These are phyloP conservation scores for Ceriops tagal DNA, from an alignment of 345 rosid genomes.

Conservation along the genomic window DNA sequence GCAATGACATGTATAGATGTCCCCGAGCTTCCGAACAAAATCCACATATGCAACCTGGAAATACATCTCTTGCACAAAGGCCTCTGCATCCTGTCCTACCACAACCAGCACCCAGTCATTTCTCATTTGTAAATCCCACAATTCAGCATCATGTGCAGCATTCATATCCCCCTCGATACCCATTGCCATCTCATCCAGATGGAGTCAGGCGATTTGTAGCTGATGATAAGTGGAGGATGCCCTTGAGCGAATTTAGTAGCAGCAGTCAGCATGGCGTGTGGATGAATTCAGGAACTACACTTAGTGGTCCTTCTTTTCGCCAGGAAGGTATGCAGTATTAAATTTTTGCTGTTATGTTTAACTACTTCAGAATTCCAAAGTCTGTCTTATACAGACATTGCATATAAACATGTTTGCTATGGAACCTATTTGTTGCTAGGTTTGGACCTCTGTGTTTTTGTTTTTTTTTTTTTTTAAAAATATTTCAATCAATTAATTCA, in stretches of 20 bases:
- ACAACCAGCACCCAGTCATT: constrained; percentile 58
- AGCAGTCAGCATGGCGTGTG: constrained; percentile 62
- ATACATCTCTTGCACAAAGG: constrained; percentile 48
- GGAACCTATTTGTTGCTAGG: too few relatives aligned
- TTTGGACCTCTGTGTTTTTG: too few relatives aligned
- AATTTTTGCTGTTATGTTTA: too few relatives aligned
- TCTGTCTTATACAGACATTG: too few relatives aligned
- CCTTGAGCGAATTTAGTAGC: constrained; percentile 44
- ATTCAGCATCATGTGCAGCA: constrained; percentile 62
- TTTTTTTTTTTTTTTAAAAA: too few relatives aligned
- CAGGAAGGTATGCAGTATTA: constrained; percentile 51
- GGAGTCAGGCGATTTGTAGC: constrained; percentile 47
- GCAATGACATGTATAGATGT: constrained; percentile 46
- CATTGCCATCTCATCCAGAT: constrained; percentile 60
- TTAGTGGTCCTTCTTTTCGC: constrained; percentile 52
- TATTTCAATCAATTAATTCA: too few relatives aligned
- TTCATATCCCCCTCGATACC: constrained; percentile 51
- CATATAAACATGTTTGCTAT: too few relatives aligned
- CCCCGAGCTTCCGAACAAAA: constrained; percentile 60
- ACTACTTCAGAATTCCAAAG: too few relatives aligned
- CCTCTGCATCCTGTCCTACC: constrained; percentile 48
- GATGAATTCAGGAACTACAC: constrained; percentile 62
- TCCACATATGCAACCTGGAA: constrained; percentile 63
- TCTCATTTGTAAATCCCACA: constrained; percentile 46
- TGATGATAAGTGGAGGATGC: constrained; percentile 70